These are phyloP conservation scores for Solanum chmielewskii DNA, from an alignment of 257 asterid species.

Conservation along the genomic window DNA sequence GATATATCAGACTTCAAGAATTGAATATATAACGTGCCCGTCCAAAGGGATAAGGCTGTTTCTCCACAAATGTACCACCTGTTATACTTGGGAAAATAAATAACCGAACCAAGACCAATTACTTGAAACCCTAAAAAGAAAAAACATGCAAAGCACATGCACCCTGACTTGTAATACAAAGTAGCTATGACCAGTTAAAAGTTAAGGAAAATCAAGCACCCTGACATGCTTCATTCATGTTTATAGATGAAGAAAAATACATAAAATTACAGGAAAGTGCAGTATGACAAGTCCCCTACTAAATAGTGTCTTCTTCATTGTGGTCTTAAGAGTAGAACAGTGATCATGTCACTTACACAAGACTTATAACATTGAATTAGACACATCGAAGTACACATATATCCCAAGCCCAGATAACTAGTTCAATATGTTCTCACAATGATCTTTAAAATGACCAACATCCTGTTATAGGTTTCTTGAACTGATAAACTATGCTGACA, in stretches of 20 bases:
- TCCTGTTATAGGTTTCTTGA: neutral
- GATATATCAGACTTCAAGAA: slow-evolving; percentile 58
- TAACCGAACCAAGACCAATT: neutral
- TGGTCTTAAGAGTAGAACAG: neutral
- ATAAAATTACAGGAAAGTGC: neutral
- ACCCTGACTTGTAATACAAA: neutral
- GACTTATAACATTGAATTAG: neutral
- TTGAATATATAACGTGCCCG: slow-evolving; percentile 56
- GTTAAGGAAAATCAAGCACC: neutral
- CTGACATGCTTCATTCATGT: neutral
- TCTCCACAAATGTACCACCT: slow-evolving; percentile 97
- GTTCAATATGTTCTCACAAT: neutral
- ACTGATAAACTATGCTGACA: neutral
- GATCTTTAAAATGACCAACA: neutral
- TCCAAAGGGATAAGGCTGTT: slow-evolving; percentile 81
- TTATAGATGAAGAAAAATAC: neutral
- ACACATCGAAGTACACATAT: neutral
- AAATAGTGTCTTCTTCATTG: neutral
- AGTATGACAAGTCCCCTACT: neutral
- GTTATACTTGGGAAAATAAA: slow-evolving; percentile 4
- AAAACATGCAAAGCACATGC: neutral
- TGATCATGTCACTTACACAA: neutral
- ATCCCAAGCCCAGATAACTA: neutral
- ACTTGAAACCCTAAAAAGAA: neutral
- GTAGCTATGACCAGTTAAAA: neutral